Evolutionary conservation across 164 flowering plant species (phyloP).

Genomic region (Malania oleifera): DNA sequence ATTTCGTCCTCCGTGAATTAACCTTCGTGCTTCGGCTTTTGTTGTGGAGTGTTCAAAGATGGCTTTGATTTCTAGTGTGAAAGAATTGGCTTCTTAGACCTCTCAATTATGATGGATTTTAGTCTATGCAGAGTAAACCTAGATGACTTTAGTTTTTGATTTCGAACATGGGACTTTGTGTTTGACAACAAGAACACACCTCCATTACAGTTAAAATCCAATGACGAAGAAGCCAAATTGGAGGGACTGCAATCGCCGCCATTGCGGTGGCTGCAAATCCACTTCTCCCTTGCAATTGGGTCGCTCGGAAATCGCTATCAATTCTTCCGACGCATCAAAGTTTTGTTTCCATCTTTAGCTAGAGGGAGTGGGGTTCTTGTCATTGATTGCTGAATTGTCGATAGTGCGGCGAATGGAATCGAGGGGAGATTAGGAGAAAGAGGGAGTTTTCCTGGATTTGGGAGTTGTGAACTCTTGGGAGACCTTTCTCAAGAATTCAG

Average conservation of each 20-base stretch:
- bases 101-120: neutral
- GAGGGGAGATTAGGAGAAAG: conserved; percentile 4
- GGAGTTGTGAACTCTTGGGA: neutral
- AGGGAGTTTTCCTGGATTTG: neutral
- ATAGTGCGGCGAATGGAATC: neutral
- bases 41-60: too few relatives aligned
- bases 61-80: neutral
- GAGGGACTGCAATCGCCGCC: too few relatives aligned
- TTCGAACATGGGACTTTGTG: neutral
- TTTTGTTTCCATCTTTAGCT: too few relatives aligned
- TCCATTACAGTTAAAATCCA: neutral
- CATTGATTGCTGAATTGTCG: too few relatives aligned
- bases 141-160: too few relatives aligned
- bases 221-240: neutral
- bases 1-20: too few relatives aligned
- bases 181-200: neutral
- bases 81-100: neutral
- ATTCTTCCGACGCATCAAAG: neutral
- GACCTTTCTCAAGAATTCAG: too few relatives aligned
- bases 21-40: conserved; percentile 1
- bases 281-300: neutral
- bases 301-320: neutral
- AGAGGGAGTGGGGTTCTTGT: too few relatives aligned
- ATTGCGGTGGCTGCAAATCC: neutral
- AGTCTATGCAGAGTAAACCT: neutral